Conservation (phyloP, 495 filamentous ascomycete genomes). For the Mytilinidion resinicola region DNA sequence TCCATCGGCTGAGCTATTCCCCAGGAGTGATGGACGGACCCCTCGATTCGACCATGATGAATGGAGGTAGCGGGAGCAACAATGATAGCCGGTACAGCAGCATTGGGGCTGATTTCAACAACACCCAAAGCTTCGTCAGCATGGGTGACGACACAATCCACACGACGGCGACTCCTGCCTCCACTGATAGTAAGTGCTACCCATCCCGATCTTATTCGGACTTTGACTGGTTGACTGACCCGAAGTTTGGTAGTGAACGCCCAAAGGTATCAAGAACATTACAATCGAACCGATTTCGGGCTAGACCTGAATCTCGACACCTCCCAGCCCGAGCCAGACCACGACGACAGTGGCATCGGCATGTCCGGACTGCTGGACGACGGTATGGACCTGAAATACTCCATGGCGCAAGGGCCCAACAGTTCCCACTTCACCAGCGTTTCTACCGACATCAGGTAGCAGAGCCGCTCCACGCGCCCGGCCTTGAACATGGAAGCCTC, state of each 20-base stretch:
- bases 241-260: constrained; percentile 19
- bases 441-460: constrained; percentile 1
- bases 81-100: constrained; percentile 30
- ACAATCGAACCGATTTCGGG: constrained; percentile 10
- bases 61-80: constrained; percentile 24
- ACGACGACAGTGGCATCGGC: constrained; percentile 67
- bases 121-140: constrained; percentile 30
- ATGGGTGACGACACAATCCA: constrained; percentile 28
- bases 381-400: constrained; percentile 16
- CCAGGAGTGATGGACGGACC: constrained; percentile 15
- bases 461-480: neutral
- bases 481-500: neutral
- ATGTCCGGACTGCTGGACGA: constrained; percentile 36
- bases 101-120: constrained; percentile 28
- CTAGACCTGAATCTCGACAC: constrained; percentile 19
- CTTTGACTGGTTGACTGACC: constrained; percentile 20
- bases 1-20: constrained; percentile 10
- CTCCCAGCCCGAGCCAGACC: constrained; percentile 31
- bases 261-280: constrained; percentile 14
- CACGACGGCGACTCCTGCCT: constrained; percentile 34
- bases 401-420: neutral
- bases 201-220: neutral
- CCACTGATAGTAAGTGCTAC: constrained; percentile 32
- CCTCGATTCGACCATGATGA: constrained; percentile 10
- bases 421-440: neutral